phyloP scores from a whole-genome alignment of 148 eudicot genomes.

The Agrostemma githago region DNA sequence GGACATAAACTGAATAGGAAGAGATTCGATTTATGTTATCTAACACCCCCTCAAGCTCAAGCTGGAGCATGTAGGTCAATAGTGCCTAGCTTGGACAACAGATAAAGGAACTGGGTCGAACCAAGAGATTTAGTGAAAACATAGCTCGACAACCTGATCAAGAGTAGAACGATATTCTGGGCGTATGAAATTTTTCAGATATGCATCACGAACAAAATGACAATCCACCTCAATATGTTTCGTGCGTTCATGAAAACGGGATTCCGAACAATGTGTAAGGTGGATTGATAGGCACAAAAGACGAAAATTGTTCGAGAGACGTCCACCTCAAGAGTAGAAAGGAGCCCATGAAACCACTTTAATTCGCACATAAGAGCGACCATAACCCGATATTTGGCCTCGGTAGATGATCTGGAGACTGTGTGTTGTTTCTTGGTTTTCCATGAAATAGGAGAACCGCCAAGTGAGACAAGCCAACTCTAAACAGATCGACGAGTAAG shows the following conservation, averaged over 20 bases:
- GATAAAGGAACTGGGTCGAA: no score
- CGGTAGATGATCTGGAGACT: neutral
- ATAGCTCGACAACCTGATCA: no score
- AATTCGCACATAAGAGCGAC: neutral
- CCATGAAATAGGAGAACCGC: neutral
- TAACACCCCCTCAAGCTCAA: no score
- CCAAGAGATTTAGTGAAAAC: no score
- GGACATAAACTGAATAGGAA: no score
- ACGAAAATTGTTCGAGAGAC: neutral
- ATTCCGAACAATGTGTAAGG: neutral
- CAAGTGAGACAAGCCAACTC: neutral
- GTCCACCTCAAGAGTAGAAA: neutral
- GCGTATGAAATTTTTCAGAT: no score
- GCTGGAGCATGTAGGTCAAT: no score
- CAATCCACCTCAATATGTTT: conserved; percentile 6
- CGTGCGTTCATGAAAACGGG: neutral
- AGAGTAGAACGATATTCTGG: no score
- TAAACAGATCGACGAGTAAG: neutral
- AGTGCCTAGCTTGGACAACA: no score
- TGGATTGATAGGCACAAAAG: neutral
- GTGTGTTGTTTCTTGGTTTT: conserved; percentile 1
- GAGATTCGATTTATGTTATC: no score
- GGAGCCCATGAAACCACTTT: neutral
- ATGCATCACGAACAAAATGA: neutral
- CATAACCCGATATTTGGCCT: neutral